Base-by-base conservation (phyloP, 2,329 filamentous ascomycete species). In the Penicillium sp. region DNA sequence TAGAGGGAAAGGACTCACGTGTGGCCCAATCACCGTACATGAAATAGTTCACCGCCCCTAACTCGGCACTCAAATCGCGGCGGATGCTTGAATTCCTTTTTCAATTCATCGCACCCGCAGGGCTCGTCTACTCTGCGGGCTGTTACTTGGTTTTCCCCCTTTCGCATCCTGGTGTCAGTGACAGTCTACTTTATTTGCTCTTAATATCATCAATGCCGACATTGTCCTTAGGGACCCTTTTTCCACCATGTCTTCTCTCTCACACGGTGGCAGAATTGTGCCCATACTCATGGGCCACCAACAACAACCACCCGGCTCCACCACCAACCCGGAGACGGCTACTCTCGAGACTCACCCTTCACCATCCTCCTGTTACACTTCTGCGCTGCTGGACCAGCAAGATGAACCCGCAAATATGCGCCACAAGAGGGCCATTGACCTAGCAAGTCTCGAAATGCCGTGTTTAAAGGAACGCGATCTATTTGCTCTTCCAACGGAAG, bases 401-500 rank as follows among this genome's bases (percentile, higher is more conserved):
- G 47, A 57, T 36, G 42, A 51, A 18, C 7, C 26, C 45, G 24
- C 47, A 51, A 46, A 53, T 39, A 47, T 54, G 51, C 54, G 49
- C 24, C 42, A 58, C 41, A 49, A 36, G 23, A 63, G 62, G 51
- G 45, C 53, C 38, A 45, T 49, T 24, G 63, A 70, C 31, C 51
- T 57, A 24, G 55, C 66, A 46, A 66, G 57, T 46, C 56, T 73
- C 48, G 64, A 70, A 54, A 73, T 83, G 57, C 58, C 68, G 12
- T 72, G 70, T 59, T 77, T 88, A 54, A 74, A 76, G 47, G 74
- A 75, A 54, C 72, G 81, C 61, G 81, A 81, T 59, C 75, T 87
- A 50, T 85, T 85, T 72, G 79, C 81, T 52, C 72, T 79, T 51
- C 73, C 81, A 36, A 86, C 83, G 45, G 74, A 75, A 56, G 85